phyloP scores from a whole-genome alignment of 768 basidiomycete genomes.

The Lentinula raphanica region DNA sequence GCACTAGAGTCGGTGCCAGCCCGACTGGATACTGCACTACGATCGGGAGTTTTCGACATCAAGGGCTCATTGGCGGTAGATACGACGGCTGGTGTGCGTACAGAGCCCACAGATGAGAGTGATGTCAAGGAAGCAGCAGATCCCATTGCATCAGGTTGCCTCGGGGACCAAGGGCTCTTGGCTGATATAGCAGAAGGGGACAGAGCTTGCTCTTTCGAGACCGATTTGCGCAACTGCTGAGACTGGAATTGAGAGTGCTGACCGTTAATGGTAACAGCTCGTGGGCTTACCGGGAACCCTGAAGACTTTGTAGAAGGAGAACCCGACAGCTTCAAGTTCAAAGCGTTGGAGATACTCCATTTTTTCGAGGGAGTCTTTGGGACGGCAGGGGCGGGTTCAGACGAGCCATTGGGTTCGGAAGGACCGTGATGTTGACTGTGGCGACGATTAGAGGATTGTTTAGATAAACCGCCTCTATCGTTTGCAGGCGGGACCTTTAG shows the following conservation, averaged over 20 bases:
- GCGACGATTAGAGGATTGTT: constrained; percentile 29
- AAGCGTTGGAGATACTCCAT: constrained; percentile 88
- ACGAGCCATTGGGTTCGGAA: constrained; percentile 30
- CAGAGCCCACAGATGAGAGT: constrained; percentile 67
- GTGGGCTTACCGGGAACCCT: constrained; percentile 59
- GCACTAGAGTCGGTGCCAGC: constrained; percentile 74
- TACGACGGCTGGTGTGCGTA: constrained; percentile 42
- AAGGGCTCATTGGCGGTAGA: constrained; percentile 19
- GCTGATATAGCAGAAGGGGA: constrained; percentile 34
- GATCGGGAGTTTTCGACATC: constrained; percentile 63
- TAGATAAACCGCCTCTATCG: constrained; percentile 41
- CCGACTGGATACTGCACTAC: constrained; percentile 49
- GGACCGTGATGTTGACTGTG: constrained; percentile 35
- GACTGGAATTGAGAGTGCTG: constrained; percentile 19
- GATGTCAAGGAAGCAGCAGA: constrained; percentile 76
- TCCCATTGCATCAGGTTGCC: constrained; percentile 70
- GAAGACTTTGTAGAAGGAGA: constrained; percentile 60
- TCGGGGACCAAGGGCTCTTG: constrained; percentile 58
- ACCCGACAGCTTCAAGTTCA: constrained; percentile 68
- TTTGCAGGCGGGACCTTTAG: constrained; percentile 28
- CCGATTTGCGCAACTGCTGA: constrained; percentile 63
- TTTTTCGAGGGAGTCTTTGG: constrained; percentile 89
- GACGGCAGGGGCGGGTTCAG: constrained; percentile 40
- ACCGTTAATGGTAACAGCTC: constrained; percentile 48
- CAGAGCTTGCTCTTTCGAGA: constrained; percentile 58